These are phyloP conservation scores for Brasilioporus rufonigricans DNA, from an alignment of 768 basidiomycete species.

Conservation along the genomic window DNA sequence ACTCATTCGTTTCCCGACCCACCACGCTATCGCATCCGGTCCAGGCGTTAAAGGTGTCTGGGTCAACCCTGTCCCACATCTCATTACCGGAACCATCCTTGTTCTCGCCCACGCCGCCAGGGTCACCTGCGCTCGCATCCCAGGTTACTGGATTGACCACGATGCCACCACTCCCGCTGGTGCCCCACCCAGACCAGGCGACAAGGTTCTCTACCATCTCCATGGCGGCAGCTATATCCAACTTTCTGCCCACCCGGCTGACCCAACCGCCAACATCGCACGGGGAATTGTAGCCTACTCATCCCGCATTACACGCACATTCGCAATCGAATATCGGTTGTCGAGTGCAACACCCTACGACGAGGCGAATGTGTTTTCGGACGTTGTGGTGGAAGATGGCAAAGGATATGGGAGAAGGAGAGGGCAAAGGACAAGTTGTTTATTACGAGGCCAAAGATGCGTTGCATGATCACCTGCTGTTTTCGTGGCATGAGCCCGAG, in stretches of 20 bases:
- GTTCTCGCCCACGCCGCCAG: constrained; percentile 26
- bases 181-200: constrained; percentile 22
- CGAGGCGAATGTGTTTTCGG: constrained; percentile 42
- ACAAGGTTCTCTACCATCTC: constrained; percentile 34
- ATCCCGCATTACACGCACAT: constrained; percentile 24
- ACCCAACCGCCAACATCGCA: constrained; percentile 23
- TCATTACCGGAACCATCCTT: constrained; percentile 32
- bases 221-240: constrained; percentile 35
- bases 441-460: constrained; percentile 52
- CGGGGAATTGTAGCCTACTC: constrained; percentile 16
- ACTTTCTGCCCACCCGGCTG: no score
- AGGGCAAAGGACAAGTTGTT: constrained; percentile 36
- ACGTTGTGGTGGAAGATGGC: constrained; percentile 50
- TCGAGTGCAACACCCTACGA: constrained; percentile 30
- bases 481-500: no score
- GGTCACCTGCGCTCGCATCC: constrained; percentile 28
- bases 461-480: constrained; percentile 52
- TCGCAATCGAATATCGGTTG: constrained; percentile 50
- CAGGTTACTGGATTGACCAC: constrained; percentile 38
- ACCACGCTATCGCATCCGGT: constrained; percentile 19
- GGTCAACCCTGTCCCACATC: constrained; percentile 33
- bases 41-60: constrained; percentile 32
- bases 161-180: constrained; percentile 15
- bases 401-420: constrained; percentile 48
- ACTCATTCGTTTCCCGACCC: constrained; percentile 18